Evolutionary conservation across 192 early-diverging fungal genomes (phyloP).

Genomic region (Podila epicladia): DNA sequence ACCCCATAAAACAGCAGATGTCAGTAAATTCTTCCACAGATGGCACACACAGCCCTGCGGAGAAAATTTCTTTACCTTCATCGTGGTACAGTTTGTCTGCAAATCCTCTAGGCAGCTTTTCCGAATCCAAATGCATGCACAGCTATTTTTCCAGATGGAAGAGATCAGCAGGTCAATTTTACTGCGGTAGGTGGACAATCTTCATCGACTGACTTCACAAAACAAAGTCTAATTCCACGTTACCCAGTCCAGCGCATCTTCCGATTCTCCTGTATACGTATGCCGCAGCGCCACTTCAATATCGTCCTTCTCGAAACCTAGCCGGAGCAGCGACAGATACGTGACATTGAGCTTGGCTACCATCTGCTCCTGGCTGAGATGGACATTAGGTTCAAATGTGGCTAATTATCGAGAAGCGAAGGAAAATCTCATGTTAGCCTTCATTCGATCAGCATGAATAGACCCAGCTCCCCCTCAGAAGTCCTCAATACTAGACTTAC

Average conservation of each 20-base stretch:
- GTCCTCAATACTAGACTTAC: background rate
- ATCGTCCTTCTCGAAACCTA: slow-evolving; percentile 57
- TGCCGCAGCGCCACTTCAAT: slow-evolving; percentile 54
- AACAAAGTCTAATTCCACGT: too few relatives aligned
- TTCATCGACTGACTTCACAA: too few relatives aligned
- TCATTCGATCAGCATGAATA: too few relatives aligned
- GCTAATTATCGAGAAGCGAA: slow-evolving; percentile 6
- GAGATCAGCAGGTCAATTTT: background rate
- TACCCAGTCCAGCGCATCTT: slow-evolving; percentile 66
- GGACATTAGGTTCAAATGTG: slow-evolving; percentile 26
- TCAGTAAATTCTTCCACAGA: too few relatives aligned
- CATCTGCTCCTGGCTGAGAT: slow-evolving; percentile 44
- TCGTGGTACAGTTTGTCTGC: slow-evolving; percentile 60
- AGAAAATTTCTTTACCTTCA: slow-evolving; percentile 21
- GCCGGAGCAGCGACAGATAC: slow-evolving; percentile 52
- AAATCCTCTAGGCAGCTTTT: slow-evolving; percentile 56
- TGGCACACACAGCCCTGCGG: too few relatives aligned
- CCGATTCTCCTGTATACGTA: slow-evolving; percentile 48
- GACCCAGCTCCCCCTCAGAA: too few relatives aligned
- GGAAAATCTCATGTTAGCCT: too few relatives aligned
- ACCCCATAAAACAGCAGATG: background rate
- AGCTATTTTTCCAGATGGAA: slow-evolving; percentile 1
- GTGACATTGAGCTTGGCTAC: slow-evolving; percentile 57
- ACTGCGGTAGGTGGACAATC: background rate
- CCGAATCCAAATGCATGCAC: slow-evolving; percentile 47